phyloP scores from a whole-genome alignment of 192 early-diverging fungal genomes.

The Coemansia sp. region DNA sequence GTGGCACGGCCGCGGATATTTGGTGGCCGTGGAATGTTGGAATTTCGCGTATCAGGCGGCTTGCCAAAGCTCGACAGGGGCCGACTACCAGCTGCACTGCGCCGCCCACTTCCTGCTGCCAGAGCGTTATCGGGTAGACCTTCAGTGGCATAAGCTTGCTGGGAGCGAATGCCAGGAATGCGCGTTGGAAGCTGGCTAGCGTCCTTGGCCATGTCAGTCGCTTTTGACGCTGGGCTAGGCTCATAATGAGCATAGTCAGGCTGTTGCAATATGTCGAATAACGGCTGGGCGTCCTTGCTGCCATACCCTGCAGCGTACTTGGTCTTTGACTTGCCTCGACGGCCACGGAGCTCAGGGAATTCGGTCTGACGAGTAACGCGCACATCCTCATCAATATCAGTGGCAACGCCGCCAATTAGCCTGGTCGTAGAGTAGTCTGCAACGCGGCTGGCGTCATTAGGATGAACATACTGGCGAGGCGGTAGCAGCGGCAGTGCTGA shows the following conservation, averaged over 20 bases:
- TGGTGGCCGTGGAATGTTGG: constrained; percentile 46
- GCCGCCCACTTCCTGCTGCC: not conserved
- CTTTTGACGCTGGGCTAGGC: not conserved
- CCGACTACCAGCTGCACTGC: constrained; percentile 5
- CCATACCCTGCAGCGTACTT: constrained; percentile 23
- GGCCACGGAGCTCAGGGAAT: constrained; percentile 45
- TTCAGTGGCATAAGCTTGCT: not conserved
- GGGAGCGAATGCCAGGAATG: constrained; percentile 40
- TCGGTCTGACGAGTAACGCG: constrained; percentile 35
- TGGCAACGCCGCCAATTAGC: constrained; percentile 42
- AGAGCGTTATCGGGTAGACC: not conserved
- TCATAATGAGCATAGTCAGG: constrained; percentile 4
- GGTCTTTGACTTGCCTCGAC: constrained; percentile 20
- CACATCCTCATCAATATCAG: constrained; percentile 34
- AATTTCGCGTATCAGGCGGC: constrained; percentile 31
- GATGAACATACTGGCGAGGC: constrained; percentile 10
- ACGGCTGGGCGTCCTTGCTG: constrained; percentile 26
- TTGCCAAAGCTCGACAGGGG: constrained; percentile 45
- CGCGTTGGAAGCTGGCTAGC: constrained; percentile 30
- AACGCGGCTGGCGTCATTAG: not conserved
- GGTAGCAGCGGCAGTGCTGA: not conserved
- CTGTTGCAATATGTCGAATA: constrained; percentile 40
- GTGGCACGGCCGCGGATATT: constrained; percentile 32
- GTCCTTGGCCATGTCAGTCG: constrained; percentile 2
- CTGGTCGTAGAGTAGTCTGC: constrained; percentile 31